Conservation (phyloP, 2,329 filamentous ascomycete species). For the Exophiala mesophila region DNA sequence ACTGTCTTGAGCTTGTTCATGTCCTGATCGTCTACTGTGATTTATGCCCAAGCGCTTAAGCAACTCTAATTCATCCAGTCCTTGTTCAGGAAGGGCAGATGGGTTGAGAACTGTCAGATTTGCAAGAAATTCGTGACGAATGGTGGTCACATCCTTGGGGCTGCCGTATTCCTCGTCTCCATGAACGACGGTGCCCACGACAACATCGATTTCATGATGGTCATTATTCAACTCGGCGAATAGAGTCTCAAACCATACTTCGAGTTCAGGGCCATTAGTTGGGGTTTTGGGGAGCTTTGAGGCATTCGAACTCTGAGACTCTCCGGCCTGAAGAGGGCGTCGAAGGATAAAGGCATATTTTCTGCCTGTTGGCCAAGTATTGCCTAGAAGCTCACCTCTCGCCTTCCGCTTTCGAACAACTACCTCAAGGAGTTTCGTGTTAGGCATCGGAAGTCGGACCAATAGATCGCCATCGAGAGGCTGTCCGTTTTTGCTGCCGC, state of each 20-base stretch:
- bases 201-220: background rate
- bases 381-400: too few species aligned
- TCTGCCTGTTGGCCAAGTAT: too few species aligned
- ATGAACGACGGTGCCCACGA: background rate
- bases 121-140: background rate
- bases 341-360: background rate
- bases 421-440: too few species aligned
- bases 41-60: too few species aligned
- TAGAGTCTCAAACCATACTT: background rate
- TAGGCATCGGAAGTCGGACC: too few species aligned
- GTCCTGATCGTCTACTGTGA: too few species aligned
- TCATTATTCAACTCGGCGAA: background rate
- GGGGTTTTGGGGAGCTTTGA: background rate
- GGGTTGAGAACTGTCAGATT: background rate
- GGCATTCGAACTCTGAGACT: background rate
- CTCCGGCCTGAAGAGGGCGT: background rate
- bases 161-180: background rate
- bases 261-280: background rate
- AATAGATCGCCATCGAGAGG: too few species aligned
- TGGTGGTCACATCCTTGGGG: background rate
- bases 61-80: too few species aligned
- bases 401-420: too few species aligned
- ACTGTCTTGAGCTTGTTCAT: too few species aligned
- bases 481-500: too few species aligned
- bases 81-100: background rate